Evolutionary conservation across 192 early-diverging fungal species (phyloP).

Genomic region (Rhizophagus clarus): DNA sequence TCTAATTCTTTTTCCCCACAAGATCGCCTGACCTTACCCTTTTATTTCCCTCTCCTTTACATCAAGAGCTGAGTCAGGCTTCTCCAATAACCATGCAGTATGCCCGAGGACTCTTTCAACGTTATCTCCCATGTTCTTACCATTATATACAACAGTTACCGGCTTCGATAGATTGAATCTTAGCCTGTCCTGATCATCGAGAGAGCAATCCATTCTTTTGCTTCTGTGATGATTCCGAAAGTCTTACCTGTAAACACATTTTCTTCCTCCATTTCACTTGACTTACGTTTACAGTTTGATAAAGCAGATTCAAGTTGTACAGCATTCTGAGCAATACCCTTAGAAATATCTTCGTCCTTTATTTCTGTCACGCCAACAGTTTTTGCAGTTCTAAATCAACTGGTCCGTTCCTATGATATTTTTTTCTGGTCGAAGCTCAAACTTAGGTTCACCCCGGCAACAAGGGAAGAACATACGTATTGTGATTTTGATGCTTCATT

Average conservation of each 20-base stretch:
- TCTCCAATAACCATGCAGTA: slow-evolving; percentile 27
- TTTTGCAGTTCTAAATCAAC: background rate
- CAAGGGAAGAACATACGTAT: background rate
- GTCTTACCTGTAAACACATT: slow-evolving; percentile 29
- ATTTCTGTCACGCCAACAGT: slow-evolving; percentile 8
- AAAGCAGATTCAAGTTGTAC: slow-evolving; percentile 39
- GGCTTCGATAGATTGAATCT: slow-evolving; percentile 13
- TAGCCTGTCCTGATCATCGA: slow-evolving; percentile 11
- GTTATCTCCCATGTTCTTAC: background rate
- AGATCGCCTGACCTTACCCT: background rate
- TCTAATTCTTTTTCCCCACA: too few relatives aligned
- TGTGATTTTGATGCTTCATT: slow-evolving; percentile 16
- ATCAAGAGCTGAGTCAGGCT: background rate
- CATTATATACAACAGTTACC: background rate
- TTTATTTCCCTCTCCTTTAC: slow-evolving; percentile 2
- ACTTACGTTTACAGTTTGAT: slow-evolving; percentile 11
- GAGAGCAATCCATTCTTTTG: slow-evolving; percentile 11
- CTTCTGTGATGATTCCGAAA: slow-evolving; percentile 41
- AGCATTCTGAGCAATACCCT: slow-evolving; percentile 23
- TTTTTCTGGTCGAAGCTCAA: background rate
- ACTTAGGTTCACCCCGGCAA: slow-evolving; percentile 10
- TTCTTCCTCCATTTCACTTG: background rate
- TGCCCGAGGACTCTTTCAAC: slow-evolving; percentile 25
- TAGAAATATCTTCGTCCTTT: background rate
- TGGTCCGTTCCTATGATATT: background rate